Evolutionary conservation across 495 filamentous ascomycete genomes (phyloP).

Genomic region (Penicillium soppii): DNA sequence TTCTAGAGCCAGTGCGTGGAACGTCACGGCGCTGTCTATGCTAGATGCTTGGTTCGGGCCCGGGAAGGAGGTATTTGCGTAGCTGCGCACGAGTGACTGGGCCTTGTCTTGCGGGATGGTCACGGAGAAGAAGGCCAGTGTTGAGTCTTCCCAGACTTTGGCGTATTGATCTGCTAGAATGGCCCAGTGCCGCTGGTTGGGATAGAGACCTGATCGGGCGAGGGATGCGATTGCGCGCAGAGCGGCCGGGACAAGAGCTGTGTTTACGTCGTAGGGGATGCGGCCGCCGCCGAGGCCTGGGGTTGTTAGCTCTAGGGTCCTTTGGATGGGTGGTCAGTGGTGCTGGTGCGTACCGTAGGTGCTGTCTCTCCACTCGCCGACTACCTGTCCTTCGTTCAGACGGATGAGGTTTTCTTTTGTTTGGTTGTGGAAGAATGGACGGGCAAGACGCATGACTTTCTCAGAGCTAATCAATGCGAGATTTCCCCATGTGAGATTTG

Average conservation of each 20-base stretch:
- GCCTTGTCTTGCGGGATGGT: constrained; percentile 42
- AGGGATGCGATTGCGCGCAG: constrained; percentile 56
- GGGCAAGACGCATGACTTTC: constrained; percentile 56
- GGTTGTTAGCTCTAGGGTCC: neutral
- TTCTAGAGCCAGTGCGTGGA: constrained; percentile 56
- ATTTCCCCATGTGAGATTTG: constrained; percentile 50
- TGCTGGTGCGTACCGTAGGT: constrained; percentile 36
- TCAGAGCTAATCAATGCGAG: constrained; percentile 53
- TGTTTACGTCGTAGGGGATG: constrained; percentile 67
- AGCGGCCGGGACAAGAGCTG: constrained; percentile 60
- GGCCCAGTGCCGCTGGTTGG: constrained; percentile 47
- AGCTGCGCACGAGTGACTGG: constrained; percentile 43
- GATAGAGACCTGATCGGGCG: constrained; percentile 48
- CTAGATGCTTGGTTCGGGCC: constrained; percentile 39
- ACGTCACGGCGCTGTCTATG: constrained; percentile 48
- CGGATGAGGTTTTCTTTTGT: constrained; percentile 55
- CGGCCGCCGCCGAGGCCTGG: constrained; percentile 58
- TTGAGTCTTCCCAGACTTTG: constrained; percentile 61
- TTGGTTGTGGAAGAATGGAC: constrained; percentile 53
- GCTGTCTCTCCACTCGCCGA: constrained; percentile 65
- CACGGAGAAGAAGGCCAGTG: constrained; percentile 56
- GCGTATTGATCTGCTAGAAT: constrained; percentile 49
- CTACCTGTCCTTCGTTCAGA: constrained; percentile 53
- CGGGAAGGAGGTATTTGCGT: constrained; percentile 41
- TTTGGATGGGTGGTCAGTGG: neutral